Base-by-base conservation (phyloP, 805 yeast genomes). In the Wickerhamomyces xylosicus region DNA sequence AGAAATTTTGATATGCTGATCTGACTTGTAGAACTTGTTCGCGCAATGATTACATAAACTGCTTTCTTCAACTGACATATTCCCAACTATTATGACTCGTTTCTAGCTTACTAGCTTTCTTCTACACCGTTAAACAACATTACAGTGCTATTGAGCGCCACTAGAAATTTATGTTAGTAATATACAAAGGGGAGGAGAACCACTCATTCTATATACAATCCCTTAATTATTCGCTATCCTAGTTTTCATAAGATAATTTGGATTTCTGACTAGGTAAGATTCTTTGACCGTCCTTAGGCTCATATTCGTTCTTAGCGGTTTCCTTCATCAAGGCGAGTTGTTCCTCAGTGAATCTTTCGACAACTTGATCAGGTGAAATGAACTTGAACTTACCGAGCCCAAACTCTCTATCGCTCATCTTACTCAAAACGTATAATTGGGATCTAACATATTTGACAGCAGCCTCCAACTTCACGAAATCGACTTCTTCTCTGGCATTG, bases 371-470 rank as follows among this genome's bases (percentile, higher is more conserved):
- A 11, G 96, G 95, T 10, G 89, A 77, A 31, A 85, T 82, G 62
- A 92, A 92, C 40, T 69, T 71, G 59, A 89, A 87, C 50, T 79
- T 76, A 25, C 98, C 98, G 48, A 84, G 76, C 1, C 94, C 96
- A 65, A 92, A 90, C 48, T 90, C 95, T 49, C 95, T 71, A 58
- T 92, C 98, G 25, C 86, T 73, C 69, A 86, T 75, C 57, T 79
- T 79, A 56, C 82, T 82, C 53, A 92, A 65, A 14, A 92, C 90
- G 55, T 89, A 92, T 37, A 92, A 64, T 57, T 92, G 95, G 49
- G 85, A 80, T 58, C 97, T 78, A 20, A 86, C 80, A 56, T 90
- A 92, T 46, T 85, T 85, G n/a, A 89, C 85, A 48, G 84, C 68
- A 13, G 92, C 89, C 59, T 89, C 97, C 34, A 92, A 64, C 44